A percentile compares a stretch with the other conserved stretches of the same genome.
Evolutionary conservation across 1,284 basidiomycete species (phyloP).

Genomic region (Clitocybe nebularis): DNA sequence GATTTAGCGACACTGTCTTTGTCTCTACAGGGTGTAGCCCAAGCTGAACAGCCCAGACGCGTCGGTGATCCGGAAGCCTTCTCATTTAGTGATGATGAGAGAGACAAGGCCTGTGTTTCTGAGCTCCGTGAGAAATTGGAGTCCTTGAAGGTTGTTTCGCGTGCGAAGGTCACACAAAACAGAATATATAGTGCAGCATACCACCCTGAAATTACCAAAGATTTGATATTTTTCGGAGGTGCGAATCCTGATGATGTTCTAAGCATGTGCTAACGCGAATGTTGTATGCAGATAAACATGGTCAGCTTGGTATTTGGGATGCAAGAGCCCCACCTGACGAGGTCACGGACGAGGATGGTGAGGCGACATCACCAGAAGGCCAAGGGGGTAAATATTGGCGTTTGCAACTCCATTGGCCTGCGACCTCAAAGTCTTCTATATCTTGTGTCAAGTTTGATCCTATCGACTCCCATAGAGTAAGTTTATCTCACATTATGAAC

Average conservation of each 20-base stretch:
- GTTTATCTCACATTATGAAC: slow-evolving; percentile 24
- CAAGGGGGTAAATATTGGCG: slow-evolving; percentile 75
- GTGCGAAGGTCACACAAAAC: slow-evolving; percentile 74
- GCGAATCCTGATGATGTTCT: too few relatives aligned
- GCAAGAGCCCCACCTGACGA: slow-evolving; percentile 64
- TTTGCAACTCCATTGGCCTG: slow-evolving; percentile 80
- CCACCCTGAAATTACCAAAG: slow-evolving; percentile 77
- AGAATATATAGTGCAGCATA: slow-evolving; percentile 72
- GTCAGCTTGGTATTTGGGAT: slow-evolving; percentile 79
- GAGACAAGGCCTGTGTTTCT: slow-evolving; percentile 42
- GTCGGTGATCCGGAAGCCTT: slow-evolving; percentile 47
- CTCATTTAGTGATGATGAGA: slow-evolving; percentile 41
- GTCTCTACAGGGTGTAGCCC: slow-evolving; percentile 37
- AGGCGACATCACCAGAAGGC: slow-evolving; percentile 35
- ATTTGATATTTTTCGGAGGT: slow-evolving; percentile 79
- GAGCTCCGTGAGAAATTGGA: slow-evolving; percentile 52
- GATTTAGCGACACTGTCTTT: slow-evolving; percentile 42
- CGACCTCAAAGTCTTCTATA: slow-evolving; percentile 71
- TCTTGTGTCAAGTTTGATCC: slow-evolving; percentile 74
- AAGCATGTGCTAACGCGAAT: too few relatives aligned
- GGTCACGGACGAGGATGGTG: slow-evolving; percentile 57
- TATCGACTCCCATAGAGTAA: slow-evolving; percentile 63
- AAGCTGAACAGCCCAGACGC: slow-evolving; percentile 32
- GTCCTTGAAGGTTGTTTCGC: slow-evolving; percentile 56
- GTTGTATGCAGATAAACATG: slow-evolving; percentile 61